phyloP scores from a whole-genome alignment of 495 filamentous ascomycete species.

The Penicillium egyptiacum region DNA sequence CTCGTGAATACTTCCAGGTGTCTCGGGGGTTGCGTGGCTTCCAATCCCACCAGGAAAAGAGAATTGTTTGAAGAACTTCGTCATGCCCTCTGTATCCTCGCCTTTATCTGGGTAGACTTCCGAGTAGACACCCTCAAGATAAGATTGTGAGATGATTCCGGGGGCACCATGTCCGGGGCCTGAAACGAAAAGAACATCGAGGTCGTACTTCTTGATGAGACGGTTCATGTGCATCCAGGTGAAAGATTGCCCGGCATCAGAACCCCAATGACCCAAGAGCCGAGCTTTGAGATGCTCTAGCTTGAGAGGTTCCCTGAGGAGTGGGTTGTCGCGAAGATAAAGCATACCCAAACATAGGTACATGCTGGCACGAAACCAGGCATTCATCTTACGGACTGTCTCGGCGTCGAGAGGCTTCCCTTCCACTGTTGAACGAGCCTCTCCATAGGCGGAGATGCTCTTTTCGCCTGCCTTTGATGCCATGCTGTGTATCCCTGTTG shows the following conservation, averaged over 20 bases:
- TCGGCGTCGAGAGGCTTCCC: conserved; percentile 57
- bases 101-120: conserved; percentile 68
- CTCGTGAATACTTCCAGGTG: conserved; percentile 70
- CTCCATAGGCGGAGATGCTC: conserved; percentile 62
- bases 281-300: conserved; percentile 65
- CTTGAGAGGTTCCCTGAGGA: conserved; percentile 62
- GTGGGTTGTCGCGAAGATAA: conserved; percentile 65
- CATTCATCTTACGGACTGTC: conserved; percentile 62
- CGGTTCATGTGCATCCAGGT: conserved; percentile 78
- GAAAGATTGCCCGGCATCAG: conserved; percentile 70
- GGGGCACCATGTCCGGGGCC: conserved; percentile 74
- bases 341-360: conserved; percentile 76
- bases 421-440: conserved; percentile 63
- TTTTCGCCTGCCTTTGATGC: conserved; percentile 12
- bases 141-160: conserved; percentile 67
- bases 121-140: conserved; percentile 71
- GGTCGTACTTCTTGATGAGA: conserved; percentile 71
- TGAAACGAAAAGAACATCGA: conserved; percentile 67
- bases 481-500: conserved; percentile 6
- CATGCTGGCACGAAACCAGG: conserved; percentile 68
- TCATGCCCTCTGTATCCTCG: conserved; percentile 63
- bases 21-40: conserved; percentile 71
- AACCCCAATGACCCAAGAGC: conserved; percentile 72
- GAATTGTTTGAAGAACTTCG: conserved; percentile 74
- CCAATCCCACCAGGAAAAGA: conserved; percentile 75